Base-by-base conservation (phyloP, 371 early-diverging fungal genomes). In the Mucor plumbeus region DNA sequence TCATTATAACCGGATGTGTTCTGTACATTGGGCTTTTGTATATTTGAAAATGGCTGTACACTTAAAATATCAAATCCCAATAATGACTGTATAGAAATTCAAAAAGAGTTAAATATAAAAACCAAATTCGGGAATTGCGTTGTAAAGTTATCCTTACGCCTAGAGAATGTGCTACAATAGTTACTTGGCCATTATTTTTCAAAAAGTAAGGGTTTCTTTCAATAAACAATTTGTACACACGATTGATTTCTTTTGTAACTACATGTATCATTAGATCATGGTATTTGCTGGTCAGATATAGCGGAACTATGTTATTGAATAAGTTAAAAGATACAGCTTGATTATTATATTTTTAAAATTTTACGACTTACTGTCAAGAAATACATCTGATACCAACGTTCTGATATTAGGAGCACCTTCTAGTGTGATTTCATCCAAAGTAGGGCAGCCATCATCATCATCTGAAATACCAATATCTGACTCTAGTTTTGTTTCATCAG, bases 401-500 rank as follows among this genome's bases (percentile, higher is more conserved):
- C 95, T 85, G 47, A 94, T 90, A 41, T 90, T 88, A 5, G 93
- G 94, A 9, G 93, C 92, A 11, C 93, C 92, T 10, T 93, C 92
- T 35, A 92, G 73, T 34, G 91, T 89, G 41, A 95, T 88, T 61
- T 94, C 94, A 43, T 92, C 91, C 36, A 94, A 66, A 0, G 90
- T 88, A 5, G 92, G 88, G n/a, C 81, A 82, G 3, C 88, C 85
- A 56, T 89, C 90, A 64, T 87, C 83, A 19, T 69, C 73, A 40
- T 81, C 83, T 0, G 79, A 77, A n/a, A 76, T 71, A n/a, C 87
- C 85, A 44, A 87, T 67, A 67, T 88, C 89, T 26, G 83, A 72
- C 65, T 87, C 86, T 13, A 69, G 26, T 4, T 31, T 61, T 14
- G 76, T 83, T 31, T 81, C 79, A 39, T 78, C 77, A 17, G 67